These are phyloP conservation scores for Strigomonas galati DNA, from an alignment of 208 protist species.

Conservation along the genomic window DNA sequence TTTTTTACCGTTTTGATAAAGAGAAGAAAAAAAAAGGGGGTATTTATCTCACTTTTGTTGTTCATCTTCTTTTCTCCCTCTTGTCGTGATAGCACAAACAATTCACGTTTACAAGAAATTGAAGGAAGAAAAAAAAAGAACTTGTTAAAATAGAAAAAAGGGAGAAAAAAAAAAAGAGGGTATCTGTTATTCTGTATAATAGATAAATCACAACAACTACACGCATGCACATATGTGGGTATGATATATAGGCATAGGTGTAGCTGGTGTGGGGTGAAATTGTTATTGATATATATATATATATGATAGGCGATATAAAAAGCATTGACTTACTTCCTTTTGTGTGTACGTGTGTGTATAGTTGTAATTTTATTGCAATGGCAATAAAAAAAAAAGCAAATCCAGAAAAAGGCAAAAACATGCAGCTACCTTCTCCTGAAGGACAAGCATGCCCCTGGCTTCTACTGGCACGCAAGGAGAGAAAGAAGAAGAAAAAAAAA, in stretches of 20 bases:
- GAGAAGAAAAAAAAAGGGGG: too few relatives aligned
- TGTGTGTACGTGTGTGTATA: conserved; percentile 22
- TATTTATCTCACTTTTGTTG: background rate
- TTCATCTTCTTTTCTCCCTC: background rate
- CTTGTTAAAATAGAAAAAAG: conserved; percentile 4
- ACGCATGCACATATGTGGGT: background rate
- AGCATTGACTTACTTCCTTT: conserved; percentile 1
- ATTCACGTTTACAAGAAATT: too few relatives aligned
- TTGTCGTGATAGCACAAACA: background rate
- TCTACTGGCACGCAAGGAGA: background rate
- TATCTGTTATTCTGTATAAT: conserved; percentile 9
- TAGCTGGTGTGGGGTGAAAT: too few relatives aligned
- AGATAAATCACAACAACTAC: background rate
- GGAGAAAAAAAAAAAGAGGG: conserved; percentile 11
- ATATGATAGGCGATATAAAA: too few relatives aligned
- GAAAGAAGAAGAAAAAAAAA: conserved; percentile 19
- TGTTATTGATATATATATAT: too few relatives aligned
- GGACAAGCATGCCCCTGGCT: background rate
- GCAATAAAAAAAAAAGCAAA: conserved; percentile 11
- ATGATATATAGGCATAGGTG: too few relatives aligned
- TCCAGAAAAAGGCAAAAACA: conserved; percentile 19
- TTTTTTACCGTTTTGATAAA: too few relatives aligned
- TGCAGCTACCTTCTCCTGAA: conserved; percentile 1
- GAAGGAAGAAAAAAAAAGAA: conserved; percentile 6
- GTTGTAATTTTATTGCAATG: background rate